These are phyloP conservation scores for Phytophthora lateralis DNA, from an alignment of 352 stramenopile genomes.

Conservation along the genomic window DNA sequence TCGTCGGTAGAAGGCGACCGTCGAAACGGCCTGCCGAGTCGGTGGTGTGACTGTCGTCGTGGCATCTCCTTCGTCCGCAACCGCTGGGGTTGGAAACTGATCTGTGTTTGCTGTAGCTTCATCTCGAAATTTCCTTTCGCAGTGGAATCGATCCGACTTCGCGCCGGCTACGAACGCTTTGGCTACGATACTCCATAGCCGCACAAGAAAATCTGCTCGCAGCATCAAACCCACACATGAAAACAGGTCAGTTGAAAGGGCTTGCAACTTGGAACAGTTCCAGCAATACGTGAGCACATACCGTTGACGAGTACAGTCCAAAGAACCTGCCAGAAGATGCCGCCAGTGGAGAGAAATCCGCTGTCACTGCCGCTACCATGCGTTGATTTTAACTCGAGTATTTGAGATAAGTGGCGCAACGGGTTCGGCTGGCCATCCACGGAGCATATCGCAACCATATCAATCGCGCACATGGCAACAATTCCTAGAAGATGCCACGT, in stretches of 20 bases:
- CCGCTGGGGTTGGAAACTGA: slow-evolving; percentile 2
- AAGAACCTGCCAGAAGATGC: slow-evolving; percentile 66
- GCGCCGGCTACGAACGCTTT: slow-evolving; percentile 64
- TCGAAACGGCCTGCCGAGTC: slow-evolving; percentile 36
- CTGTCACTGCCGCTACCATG: slow-evolving; percentile 29
- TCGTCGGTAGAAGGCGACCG: slow-evolving; percentile 63
- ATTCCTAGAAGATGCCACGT: slow-evolving; percentile 55
- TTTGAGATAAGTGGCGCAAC: slow-evolving; percentile 50
- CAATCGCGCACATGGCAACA: slow-evolving; percentile 55
- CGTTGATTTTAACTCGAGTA: slow-evolving; percentile 34
- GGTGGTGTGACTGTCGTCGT: slow-evolving; percentile 12
- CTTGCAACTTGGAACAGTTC: not conserved
- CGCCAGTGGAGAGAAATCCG: slow-evolving; percentile 18
- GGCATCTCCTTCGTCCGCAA: slow-evolving; percentile 12
- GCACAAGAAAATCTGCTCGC: slow-evolving; percentile 70
- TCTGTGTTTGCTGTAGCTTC: slow-evolving; percentile 8
- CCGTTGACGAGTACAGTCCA: slow-evolving; percentile 83
- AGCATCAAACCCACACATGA: not conserved
- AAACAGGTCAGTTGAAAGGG: not conserved
- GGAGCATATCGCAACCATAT: slow-evolving; percentile 65
- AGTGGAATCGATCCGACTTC: slow-evolving; percentile 46
- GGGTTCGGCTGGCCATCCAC: slow-evolving; percentile 71
- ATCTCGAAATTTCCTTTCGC: slow-evolving; percentile 23
- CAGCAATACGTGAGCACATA: slow-evolving; percentile 20
- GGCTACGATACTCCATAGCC: slow-evolving; percentile 56